A percentile compares a stretch with the other conserved stretches of the same genome.
phyloP scores from a whole-genome alignment of 2,329 filamentous ascomycete species.

The Ceratocystis papillata region DNA sequence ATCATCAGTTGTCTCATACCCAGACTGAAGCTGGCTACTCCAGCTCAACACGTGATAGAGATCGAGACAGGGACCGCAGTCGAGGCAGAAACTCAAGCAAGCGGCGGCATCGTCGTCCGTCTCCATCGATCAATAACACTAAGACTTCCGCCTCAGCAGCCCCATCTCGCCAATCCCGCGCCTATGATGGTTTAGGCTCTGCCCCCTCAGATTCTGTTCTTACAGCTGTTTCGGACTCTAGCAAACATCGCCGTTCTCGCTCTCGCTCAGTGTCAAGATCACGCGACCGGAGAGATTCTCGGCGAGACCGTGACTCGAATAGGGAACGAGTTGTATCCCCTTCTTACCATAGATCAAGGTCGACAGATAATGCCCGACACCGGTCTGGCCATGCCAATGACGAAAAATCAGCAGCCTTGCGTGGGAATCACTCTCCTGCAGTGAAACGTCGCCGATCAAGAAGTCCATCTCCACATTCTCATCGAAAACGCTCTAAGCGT shows the following conservation, averaged over 20 bases:
- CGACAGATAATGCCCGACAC: slow-evolving; percentile 5
- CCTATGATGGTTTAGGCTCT: slow-evolving; percentile 4
- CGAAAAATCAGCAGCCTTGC: slow-evolving; percentile 13
- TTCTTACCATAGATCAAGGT: slow-evolving; percentile 16
- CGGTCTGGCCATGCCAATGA: slow-evolving; percentile 2
- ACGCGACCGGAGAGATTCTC: slow-evolving; percentile 12
- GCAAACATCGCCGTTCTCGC: not conserved
- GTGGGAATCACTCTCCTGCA: slow-evolving; percentile 20
- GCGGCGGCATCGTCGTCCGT: slow-evolving; percentile 11
- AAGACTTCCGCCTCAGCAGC: slow-evolving; percentile 4
- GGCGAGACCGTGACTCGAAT: slow-evolving; percentile 8
- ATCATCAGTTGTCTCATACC: not conserved
- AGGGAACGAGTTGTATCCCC: slow-evolving; percentile 4
- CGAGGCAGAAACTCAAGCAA: slow-evolving; percentile 15
- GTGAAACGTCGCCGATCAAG: slow-evolving; percentile 22
- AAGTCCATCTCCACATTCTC: slow-evolving; percentile 20
- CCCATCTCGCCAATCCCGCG: slow-evolving; percentile 13
- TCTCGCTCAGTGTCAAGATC: slow-evolving; percentile 13
- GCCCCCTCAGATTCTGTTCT: not conserved
- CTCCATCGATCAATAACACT: not conserved
- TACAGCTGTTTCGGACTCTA: not conserved
- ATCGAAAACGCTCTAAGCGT: slow-evolving; percentile 11
- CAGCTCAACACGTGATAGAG: not conserved
- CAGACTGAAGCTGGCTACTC: slow-evolving; percentile 5
- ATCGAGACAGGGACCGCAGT: slow-evolving; percentile 16